Percentiles rank a stretch among this genome's conserved stretches.
Evolutionary conservation across 495 filamentous ascomycete genomes (phyloP).

Genomic region (Daldinia grandis): DNA sequence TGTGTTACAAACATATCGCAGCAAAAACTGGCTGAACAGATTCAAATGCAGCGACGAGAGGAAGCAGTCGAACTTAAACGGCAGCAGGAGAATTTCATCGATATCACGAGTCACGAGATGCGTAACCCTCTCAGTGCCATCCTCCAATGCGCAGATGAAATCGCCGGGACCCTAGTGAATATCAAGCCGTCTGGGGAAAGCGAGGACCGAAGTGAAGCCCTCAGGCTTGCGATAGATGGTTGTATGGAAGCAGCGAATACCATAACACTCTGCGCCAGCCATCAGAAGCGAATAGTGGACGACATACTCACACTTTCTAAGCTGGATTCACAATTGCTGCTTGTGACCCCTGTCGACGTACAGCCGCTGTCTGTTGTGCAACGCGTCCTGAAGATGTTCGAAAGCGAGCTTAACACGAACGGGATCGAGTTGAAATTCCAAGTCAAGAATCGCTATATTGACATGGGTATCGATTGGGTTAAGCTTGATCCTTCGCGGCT

Average conservation of each 20-base stretch:
- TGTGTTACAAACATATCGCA: constrained; percentile 67
- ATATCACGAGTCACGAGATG: constrained; percentile 89
- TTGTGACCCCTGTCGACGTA: constrained; percentile 76
- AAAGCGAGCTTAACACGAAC: constrained; percentile 76
- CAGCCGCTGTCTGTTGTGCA: constrained; percentile 75
- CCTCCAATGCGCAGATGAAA: constrained; percentile 83
- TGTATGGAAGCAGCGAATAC: constrained; percentile 82
- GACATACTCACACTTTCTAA: constrained; percentile 86
- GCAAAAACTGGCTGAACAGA: constrained; percentile 68
- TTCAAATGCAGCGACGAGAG: constrained; percentile 67
- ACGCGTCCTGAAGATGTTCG: constrained; percentile 80
- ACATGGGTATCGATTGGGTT: constrained; percentile 76
- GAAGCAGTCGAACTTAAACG: constrained; percentile 72
- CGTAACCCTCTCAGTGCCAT: constrained; percentile 85
- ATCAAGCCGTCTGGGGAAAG: constrained; percentile 42
- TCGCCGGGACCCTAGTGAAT: constrained; percentile 61
- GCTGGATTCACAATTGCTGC: constrained; percentile 80
- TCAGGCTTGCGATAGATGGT: constrained; percentile 55
- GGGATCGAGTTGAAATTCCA: constrained; percentile 75
- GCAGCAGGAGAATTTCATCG: constrained; percentile 85
- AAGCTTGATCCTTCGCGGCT: constrained; percentile 80
- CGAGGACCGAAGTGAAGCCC: constrained; percentile 31
- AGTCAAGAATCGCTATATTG: constrained; percentile 69
- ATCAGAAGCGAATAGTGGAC: constrained; percentile 82
- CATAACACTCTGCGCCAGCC: constrained; percentile 81